These are phyloP conservation scores for Trichoderma citrinoviride DNA, from an alignment of 2,329 filamentous ascomycete genomes.

Conservation along the genomic window DNA sequence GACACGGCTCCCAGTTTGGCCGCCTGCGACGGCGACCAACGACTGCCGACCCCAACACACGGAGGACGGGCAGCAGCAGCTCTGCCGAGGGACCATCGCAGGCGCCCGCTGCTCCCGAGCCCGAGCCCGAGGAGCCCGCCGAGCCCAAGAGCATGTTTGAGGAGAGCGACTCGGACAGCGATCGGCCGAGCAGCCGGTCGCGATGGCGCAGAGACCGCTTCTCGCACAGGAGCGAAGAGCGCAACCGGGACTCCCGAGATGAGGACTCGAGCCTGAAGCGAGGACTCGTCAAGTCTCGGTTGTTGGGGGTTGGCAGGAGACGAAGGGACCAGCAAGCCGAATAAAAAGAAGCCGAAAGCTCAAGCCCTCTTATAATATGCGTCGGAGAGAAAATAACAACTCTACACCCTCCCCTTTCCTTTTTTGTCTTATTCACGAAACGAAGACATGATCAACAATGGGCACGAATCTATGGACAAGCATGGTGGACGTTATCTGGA, in stretches of 20 bases:
- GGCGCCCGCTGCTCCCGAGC: neutral
- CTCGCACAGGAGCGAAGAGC: constrained; percentile 27
- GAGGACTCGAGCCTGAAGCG: neutral
- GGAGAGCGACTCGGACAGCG: constrained; percentile 35
- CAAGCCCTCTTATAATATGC: constrained; percentile 22
- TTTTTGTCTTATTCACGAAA: constrained; percentile 4
- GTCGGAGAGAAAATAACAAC: neutral
- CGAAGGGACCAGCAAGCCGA: constrained; percentile 35
- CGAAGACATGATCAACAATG: constrained; percentile 16
- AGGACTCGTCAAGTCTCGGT: constrained; percentile 23
- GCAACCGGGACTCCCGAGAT: constrained; percentile 19
- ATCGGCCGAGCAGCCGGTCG: constrained; percentile 24
- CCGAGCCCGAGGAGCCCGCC: neutral
- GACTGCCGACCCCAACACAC: constrained; percentile 19
- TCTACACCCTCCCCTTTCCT: neutral
- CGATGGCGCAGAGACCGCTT: constrained; percentile 24
- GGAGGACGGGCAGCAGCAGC: neutral
- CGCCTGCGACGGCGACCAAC: constrained; percentile 28
- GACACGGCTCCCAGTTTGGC: constrained; percentile 30
- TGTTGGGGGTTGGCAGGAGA: constrained; percentile 30
- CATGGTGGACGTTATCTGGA: constrained; percentile 13
- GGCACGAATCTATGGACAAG: constrained; percentile 18
- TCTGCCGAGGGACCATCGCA: neutral
- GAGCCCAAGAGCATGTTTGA: constrained; percentile 34
- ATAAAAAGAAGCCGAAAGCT: constrained; percentile 34